Conservation (phyloP, 1,284 basidiomycete species). For the Malassezia globosa region DNA sequence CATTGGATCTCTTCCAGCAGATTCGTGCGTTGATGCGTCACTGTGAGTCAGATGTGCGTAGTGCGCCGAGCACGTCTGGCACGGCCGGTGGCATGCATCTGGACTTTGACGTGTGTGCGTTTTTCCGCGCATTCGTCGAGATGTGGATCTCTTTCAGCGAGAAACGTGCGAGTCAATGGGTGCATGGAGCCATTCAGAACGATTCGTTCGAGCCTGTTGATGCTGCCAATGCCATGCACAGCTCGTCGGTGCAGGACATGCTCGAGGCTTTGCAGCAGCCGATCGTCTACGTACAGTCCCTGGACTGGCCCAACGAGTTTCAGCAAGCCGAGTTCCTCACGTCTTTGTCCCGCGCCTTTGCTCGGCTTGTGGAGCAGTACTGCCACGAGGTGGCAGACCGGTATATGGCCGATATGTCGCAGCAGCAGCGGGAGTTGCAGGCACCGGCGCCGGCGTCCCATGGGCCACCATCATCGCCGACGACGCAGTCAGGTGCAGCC, state of each 20-base stretch:
- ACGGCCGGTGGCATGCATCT: conserved; percentile 32
- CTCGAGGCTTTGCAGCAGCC: conserved; percentile 88
- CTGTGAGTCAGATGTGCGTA: conserved; percentile 53
- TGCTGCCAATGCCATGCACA: conserved; percentile 69
- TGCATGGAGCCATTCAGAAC: conserved; percentile 48
- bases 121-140: conserved; percentile 78
- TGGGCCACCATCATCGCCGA: neutral
- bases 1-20: conserved; percentile 67
- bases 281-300: conserved; percentile 70
- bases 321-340: conserved; percentile 85
- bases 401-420: conserved; percentile 89
- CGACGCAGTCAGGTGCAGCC: neutral
- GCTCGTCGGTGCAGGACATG: conserved; percentile 88
- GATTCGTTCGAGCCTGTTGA: conserved; percentile 56
- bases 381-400: conserved; percentile 74
- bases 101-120: conserved; percentile 45
- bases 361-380: conserved; percentile 83
- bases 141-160: conserved; percentile 86
- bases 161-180: conserved; percentile 84
- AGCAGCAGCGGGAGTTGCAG: too few relatives aligned
- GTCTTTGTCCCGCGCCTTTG: conserved; percentile 62
- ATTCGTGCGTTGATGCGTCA: conserved; percentile 63
- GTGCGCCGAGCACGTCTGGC: too few relatives aligned
- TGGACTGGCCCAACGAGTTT: conserved; percentile 83
- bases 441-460: conserved; percentile 47